Conservation (phyloP, 2,329 filamentous ascomycete species). For the Epichloe sibirici region DNA sequence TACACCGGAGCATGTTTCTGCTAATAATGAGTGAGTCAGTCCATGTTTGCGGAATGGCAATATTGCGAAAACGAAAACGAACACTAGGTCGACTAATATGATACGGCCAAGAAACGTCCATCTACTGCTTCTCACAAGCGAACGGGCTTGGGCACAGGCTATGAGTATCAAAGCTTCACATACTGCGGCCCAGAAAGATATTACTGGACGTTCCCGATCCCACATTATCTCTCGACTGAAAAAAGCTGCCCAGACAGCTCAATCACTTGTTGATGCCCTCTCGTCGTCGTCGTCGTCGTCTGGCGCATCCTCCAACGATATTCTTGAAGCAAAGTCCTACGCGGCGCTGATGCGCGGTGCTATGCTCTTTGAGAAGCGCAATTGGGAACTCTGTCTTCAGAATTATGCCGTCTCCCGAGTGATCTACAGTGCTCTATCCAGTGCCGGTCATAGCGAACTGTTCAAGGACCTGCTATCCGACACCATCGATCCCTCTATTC, state of each 20-base stretch:
- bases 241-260: slow-evolving; percentile 64
- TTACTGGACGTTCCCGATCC: slow-evolving; percentile 66
- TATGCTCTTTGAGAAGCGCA: slow-evolving; percentile 74
- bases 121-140: slow-evolving; percentile 72
- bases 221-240: slow-evolving; percentile 81
- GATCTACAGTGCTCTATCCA: slow-evolving; percentile 67
- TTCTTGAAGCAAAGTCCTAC: slow-evolving; percentile 82
- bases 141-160: slow-evolving; percentile 89
- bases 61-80: background rate
- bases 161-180: slow-evolving; percentile 87
- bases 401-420: slow-evolving; percentile 67
- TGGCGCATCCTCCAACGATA: slow-evolving; percentile 54
- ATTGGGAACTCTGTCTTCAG: slow-evolving; percentile 67
- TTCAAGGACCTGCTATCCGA: slow-evolving; percentile 78
- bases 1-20: slow-evolving; percentile 60
- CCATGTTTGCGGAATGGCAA: background rate
- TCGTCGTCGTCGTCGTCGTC: slow-evolving; percentile 42
- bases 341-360: slow-evolving; percentile 63
- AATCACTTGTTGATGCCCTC: slow-evolving; percentile 54
- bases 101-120: slow-evolving; percentile 49
- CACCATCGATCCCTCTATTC: slow-evolving; percentile 84
- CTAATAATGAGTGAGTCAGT: slow-evolving; percentile 6
- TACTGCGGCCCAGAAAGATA: slow-evolving; percentile 65
- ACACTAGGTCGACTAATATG: background rate
- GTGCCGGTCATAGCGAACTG: slow-evolving; percentile 50